These are phyloP conservation scores for Cymbopogon citratus DNA, from an alignment of 176 grass and related monocot species.

Conservation along the genomic window DNA sequence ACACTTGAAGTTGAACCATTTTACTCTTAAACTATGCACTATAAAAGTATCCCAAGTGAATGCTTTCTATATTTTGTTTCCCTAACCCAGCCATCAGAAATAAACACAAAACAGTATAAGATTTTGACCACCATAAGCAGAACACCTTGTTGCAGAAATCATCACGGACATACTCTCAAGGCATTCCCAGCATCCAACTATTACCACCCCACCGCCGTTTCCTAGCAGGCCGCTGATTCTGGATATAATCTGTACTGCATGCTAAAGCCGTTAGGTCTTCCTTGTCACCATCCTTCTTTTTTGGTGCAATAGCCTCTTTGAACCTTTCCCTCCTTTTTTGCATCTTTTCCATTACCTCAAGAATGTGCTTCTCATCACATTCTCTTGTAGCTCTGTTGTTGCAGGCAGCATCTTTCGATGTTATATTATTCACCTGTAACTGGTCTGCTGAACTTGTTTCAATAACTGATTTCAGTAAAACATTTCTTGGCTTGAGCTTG, in stretches of 20 bases:
- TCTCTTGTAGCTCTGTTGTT: constrained; percentile 18
- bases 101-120: not conserved
- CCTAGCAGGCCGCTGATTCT: constrained; percentile 66
- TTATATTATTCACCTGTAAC: not conserved
- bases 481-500: constrained; percentile 30
- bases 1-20: not conserved
- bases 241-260: constrained; percentile 33
- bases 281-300: constrained; percentile 30
- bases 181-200: constrained; percentile 27
- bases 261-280: constrained; percentile 7
- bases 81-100: not conserved
- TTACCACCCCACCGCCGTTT: constrained; percentile 64
- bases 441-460: constrained; percentile 21
- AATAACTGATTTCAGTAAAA: constrained; percentile 29
- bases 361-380: constrained; percentile 38
- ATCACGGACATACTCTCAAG: not conserved
- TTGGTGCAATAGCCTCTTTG: constrained; percentile 40
- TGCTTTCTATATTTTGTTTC: constrained; percentile 5
- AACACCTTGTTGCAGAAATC: not conserved
- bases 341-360: constrained; percentile 71
- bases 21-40: too few relatives aligned
- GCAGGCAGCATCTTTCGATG: constrained; percentile 20
- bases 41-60: not conserved
- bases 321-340: constrained; percentile 84
- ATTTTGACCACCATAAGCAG: not conserved